phyloP scores from a whole-genome alignment of 768 basidiomycete species.

The Postia placenta region DNA sequence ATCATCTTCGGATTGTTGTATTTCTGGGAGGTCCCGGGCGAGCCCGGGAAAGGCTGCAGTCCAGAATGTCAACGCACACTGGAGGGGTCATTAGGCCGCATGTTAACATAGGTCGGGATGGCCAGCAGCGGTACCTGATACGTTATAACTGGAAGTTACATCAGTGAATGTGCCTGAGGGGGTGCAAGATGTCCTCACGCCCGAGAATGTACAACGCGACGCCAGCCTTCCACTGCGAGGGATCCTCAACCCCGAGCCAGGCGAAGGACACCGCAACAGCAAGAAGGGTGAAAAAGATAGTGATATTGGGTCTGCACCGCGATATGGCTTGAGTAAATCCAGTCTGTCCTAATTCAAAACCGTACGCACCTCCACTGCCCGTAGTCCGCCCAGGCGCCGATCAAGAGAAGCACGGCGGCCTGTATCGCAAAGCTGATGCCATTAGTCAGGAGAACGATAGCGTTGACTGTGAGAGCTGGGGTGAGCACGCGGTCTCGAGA shows the following conservation, averaged over 20 bases:
- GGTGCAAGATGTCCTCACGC: too few relatives aligned
- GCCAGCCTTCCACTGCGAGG: conserved; percentile 58
- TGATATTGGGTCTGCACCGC: conserved; percentile 71
- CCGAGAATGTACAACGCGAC: conserved; percentile 60
- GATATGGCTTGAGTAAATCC: background rate
- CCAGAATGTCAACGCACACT: conserved; percentile 76
- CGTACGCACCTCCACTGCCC: conserved; percentile 74
- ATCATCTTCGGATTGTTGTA: conserved; percentile 44
- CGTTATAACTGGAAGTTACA: conserved; percentile 46
- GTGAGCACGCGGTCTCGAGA: background rate
- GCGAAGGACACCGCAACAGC: conserved; percentile 67
- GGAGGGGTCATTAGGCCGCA: conserved; percentile 2
- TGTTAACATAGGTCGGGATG: background rate
- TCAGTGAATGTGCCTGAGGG: background rate
- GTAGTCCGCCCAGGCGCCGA: conserved; percentile 81
- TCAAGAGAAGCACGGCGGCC: conserved; percentile 53
- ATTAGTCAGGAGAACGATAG: conserved; percentile 73
- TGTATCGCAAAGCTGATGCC: conserved; percentile 77
- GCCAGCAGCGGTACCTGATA: conserved; percentile 60
- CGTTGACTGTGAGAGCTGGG: conserved; percentile 50
- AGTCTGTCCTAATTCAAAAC: background rate
- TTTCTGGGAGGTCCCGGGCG: conserved; percentile 62
- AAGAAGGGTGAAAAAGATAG: conserved; percentile 64
- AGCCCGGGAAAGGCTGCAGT: conserved; percentile 78
- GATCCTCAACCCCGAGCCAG: conserved; percentile 69